Evolutionary conservation across 2,329 filamentous ascomycete genomes (phyloP).

Genomic region (Trichoderma pleuroti): DNA sequence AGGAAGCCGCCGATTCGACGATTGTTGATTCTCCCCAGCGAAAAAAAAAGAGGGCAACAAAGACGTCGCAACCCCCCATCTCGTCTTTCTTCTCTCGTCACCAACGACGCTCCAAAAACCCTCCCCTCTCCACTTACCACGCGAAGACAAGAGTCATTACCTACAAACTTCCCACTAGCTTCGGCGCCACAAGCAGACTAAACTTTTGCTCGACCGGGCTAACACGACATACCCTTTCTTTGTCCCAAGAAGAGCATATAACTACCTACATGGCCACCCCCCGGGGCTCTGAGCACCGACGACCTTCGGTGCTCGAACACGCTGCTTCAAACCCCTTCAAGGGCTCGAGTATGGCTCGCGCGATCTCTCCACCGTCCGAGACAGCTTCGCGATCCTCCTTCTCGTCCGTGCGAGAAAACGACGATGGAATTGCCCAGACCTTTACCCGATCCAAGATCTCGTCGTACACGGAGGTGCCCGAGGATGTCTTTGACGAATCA

Average conservation of each 20-base stretch:
- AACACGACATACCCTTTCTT: background rate
- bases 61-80: background rate
- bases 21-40: background rate
- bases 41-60: background rate
- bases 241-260: background rate
- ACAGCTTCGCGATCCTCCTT: slow-evolving; percentile 53
- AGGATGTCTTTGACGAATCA: slow-evolving; percentile 51
- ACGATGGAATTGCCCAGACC: slow-evolving; percentile 56
- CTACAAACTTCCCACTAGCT: slow-evolving; percentile 11
- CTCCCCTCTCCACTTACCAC: slow-evolving; percentile 11
- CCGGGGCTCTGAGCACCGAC: slow-evolving; percentile 25
- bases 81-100: background rate
- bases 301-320: slow-evolving; percentile 25
- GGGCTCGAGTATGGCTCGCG: slow-evolving; percentile 37
- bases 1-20: background rate
- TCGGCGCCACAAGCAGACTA: slow-evolving; percentile 15
- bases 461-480: slow-evolving; percentile 49
- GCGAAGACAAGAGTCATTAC: slow-evolving; percentile 14
- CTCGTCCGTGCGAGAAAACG: slow-evolving; percentile 60
- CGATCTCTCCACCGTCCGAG: slow-evolving; percentile 37
- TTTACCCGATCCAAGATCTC: slow-evolving; percentile 63
- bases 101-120: background rate
- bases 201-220: background rate
- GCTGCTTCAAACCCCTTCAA: slow-evolving; percentile 24
- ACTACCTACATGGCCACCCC: slow-evolving; percentile 12